Evolutionary conservation across 2,329 filamentous ascomycete species (phyloP), one percentile per base, ranked within the genome.

Genomic region (Didymosphaeria variabile): DNA sequence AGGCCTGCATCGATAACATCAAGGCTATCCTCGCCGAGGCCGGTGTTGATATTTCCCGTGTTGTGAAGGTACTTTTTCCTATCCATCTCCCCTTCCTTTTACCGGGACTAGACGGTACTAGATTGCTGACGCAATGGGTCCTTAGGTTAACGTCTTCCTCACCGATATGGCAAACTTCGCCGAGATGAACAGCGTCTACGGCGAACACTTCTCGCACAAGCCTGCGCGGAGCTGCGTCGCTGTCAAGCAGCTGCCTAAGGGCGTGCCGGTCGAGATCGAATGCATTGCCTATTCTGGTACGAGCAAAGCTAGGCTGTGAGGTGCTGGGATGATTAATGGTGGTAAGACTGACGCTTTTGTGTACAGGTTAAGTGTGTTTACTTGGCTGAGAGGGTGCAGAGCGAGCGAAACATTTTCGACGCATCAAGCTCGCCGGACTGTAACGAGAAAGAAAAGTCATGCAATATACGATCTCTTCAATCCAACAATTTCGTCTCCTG

Each of bases 81-180:
- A 2, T 29, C 26, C 26, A 29, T 6, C 26, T 29, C 26, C 26
- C 26, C 26, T 29, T 6, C 26, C 26, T 6, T 6, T 29, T 29
- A 29, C 26, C 26, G 6, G 3, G 26, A 29, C 26, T 29, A 3
- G 26, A 29, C 26, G 3, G 26, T 29, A 29, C 26, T 29, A 5
- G 4, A 29, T 29, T 29, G 6, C 26, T 29, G 26, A 29, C 26
- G 26, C 26, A 29, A 29, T 29, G 26, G 26, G 26, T 29, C 26
- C 26, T 4, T 29, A 29, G 26, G 91, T 79, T 70, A 84, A 80
- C 55, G 90, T 97, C 76, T 98, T 97, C 86, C 83, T 98, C 64
- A 90, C 91, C 54, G 91, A 96, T 80, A 98, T 98, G 94, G 87
- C 85, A 65, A 86, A 95, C 81, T 98, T 98, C 76, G 89, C 86